Evolutionary conservation across 2,329 filamentous ascomycete species (phyloP).

Genomic region (Knufia fluminis): DNA sequence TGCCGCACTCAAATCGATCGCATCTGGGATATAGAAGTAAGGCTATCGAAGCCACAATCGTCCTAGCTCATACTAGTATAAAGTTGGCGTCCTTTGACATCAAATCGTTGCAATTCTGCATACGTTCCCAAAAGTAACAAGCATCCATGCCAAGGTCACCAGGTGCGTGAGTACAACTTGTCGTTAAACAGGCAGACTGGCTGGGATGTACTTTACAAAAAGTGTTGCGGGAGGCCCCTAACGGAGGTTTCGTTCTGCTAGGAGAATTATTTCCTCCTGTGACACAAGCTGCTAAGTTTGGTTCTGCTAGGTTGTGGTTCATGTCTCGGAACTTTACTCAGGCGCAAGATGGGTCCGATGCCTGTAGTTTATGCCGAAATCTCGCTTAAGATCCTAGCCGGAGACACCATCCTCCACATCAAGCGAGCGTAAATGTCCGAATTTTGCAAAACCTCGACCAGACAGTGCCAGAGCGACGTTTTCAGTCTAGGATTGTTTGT

Average conservation of each 20-base stretch:
- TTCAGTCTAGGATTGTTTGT: too few relatives aligned
- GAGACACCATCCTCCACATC: background rate
- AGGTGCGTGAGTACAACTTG: too few relatives aligned
- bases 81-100: too few relatives aligned
- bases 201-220: background rate
- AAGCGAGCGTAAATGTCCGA: background rate
- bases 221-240: too few relatives aligned
- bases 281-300: slow-evolving; percentile 5
- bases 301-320: background rate
- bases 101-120: too few relatives aligned
- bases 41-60: slow-evolving; percentile 3
- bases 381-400: too few relatives aligned
- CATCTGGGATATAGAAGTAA: background rate
- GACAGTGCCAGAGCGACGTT: too few relatives aligned
- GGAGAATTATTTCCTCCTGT: background rate
- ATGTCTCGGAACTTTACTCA: background rate
- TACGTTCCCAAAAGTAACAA: too few relatives aligned
- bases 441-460: background rate
- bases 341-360: background rate
- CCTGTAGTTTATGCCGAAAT: background rate
- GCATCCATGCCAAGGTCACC: too few relatives aligned
- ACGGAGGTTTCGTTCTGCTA: too few relatives aligned
- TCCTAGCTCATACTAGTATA: background rate
- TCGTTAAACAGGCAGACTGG: too few relatives aligned
- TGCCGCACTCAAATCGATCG: too few relatives aligned